These are phyloP conservation scores for Mycosphaerella sp. DNA, from an alignment of 2,329 filamentous ascomycete species.

Conservation along the genomic window DNA sequence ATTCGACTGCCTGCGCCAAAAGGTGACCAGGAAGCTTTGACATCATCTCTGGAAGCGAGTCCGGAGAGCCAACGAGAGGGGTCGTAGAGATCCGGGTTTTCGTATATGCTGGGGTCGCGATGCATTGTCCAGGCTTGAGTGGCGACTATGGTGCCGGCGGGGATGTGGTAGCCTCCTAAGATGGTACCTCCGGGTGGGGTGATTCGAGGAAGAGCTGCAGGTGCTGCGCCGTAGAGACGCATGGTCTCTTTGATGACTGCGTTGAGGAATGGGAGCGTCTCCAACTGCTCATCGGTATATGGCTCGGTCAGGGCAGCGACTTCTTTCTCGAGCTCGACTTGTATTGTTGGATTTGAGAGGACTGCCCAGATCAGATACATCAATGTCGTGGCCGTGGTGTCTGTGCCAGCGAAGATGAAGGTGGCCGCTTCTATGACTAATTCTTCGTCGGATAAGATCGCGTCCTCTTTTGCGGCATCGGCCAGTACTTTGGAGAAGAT, in stretches of 20 bases:
- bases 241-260: constrained; percentile 30
- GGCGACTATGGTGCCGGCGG: constrained; percentile 22
- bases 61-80: constrained; percentile 21
- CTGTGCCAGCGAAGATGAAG: constrained; percentile 27
- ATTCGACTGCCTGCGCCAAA: constrained; percentile 27
- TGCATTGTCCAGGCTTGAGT: constrained; percentile 30
- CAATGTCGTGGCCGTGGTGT: constrained; percentile 30
- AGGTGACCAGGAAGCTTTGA: constrained; percentile 25
- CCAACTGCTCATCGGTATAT: constrained; percentile 18
- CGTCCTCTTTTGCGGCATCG: constrained; percentile 22
- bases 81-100: constrained; percentile 26
- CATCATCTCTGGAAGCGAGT: constrained; percentile 11
- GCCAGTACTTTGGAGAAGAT: constrained; percentile 23
- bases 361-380: constrained; percentile 31
- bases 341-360: constrained; percentile 19
- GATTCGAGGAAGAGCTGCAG: constrained; percentile 27
- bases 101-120: constrained; percentile 23
- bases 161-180: constrained; percentile 23
- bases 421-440: constrained; percentile 19
- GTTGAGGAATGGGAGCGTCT: constrained; percentile 16
- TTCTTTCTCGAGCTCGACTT: constrained; percentile 24
- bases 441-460: constrained; percentile 18
- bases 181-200: constrained; percentile 25
- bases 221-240: constrained; percentile 31
- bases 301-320: constrained; percentile 12